Base-by-base conservation (phyloP, 1,284 basidiomycete genomes). In the Cutaneotrichosporon sp. region DNA sequence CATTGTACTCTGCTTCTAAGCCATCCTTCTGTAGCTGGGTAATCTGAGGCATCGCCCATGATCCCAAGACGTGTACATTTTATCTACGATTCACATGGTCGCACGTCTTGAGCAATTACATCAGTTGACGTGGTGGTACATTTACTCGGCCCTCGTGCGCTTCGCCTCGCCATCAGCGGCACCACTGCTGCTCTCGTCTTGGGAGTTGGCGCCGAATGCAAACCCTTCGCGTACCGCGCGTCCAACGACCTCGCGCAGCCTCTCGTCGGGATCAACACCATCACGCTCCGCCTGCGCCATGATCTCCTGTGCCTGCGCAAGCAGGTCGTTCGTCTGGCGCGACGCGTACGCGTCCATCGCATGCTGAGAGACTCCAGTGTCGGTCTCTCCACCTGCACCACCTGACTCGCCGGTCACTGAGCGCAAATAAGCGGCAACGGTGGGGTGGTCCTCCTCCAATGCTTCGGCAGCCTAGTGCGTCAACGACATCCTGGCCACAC, bases 401-500 rank as follows among this genome's bases (percentile, higher is more conserved):
- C 44, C 57, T 45, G 74, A 55, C 49, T 74, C 65, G 58, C 72
- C 70, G 26, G 71, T 71, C 49, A 71, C 65, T 4, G 80, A 77
- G 54, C 79, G 80, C 34, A 94, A 78, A 74, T 84, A 90, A 9
- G 76, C 74, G 1, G 88, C 79, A 35, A 93, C 82, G 42, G 84
- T 80, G n/a, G 86, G 85, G 66, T 86, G 87, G 38, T 93, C 90
- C 63, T 90, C 86, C 35, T 77, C 74, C 3, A 92, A 79, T 63
- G 84, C 79, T 38, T 86, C 82, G 55, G 85, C 84, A 8, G 89
- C 84, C 88, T 91, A 61, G 2, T 5, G 49, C n/a, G n/a, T n/a
- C n/a, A n/a, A n/a, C n/a, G n/a, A n/a, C n/a, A n/a, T n/a, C n/a
- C n/a, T n/a, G n/a, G n/a, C n/a, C n/a, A n/a, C n/a, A n/a, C n/a